Evolutionary conservation across 768 basidiomycete genomes (phyloP), one percentile per base, ranked within the genome.

Genomic region (Lactarius hatsudake): DNA sequence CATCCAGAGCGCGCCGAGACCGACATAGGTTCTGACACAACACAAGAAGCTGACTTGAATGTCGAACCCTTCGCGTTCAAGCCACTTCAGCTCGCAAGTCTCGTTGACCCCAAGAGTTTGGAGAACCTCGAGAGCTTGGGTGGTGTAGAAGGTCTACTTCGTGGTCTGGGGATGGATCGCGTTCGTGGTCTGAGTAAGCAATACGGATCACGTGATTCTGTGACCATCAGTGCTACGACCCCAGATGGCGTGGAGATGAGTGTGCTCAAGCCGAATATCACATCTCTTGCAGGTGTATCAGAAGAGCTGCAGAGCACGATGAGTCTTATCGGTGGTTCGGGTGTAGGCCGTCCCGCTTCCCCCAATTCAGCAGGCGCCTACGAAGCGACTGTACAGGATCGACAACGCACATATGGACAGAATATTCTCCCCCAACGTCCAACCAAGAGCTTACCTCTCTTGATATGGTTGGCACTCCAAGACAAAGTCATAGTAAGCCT

Each of bases 41-140:
- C 15, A 38, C 38, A 15, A 40, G 38, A 40, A 15, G 38, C 38
- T 15, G 38, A 2, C 0, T 15, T 80, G 45, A 83, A 95, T 74
- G 84, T 88, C 1, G 76, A 84, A 1, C 92, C 93, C 0, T 97
- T 96, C 76, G 75, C 73, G 15, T 87, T 88, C 73, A 87, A 86
- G 62, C 93, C 96, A 0, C 84, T 82, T 67, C 79, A 83, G 59
- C 87, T 98, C 18, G 95, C 95, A 3, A 15, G 12, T 66, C 84
- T 97, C 61, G 86, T 98, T 48, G 95, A 98, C 74, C 94, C 95
- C 6, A 98, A 97, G 78, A 88, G 81, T 68, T 69, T 95, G 15
- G 83, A 88, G 2, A 75, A 81, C 15, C 83, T 99, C 36, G 79
- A 79, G n/a, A 76, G 76, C 13, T 81, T 96, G 42, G 95, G 94